Conservation (phyloP, 1,139 yeast species). For the Yamadazyma membranifaciens region DNA sequence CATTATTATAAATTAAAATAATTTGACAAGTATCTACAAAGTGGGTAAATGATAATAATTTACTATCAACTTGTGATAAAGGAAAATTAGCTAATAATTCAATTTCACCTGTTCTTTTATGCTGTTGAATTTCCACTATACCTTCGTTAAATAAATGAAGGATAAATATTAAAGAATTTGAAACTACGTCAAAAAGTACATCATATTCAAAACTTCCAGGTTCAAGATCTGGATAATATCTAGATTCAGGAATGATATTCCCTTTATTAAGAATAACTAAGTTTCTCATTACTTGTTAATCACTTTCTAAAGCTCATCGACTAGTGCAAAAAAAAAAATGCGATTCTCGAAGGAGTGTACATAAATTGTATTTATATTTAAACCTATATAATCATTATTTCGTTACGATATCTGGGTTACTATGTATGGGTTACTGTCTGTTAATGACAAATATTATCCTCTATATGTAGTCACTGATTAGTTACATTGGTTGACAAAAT, state of each 20-base stretch:
- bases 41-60: constrained; percentile 53
- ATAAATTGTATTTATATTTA: background rate
- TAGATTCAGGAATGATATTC: constrained; percentile 44
- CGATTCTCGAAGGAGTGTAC: background rate
- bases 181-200: constrained; percentile 72
- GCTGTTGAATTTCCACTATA: constrained; percentile 49
- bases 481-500: constrained; percentile 1
- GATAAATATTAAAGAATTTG: constrained; percentile 70
- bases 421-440: too few relatives aligned
- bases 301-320: constrained; percentile 6
- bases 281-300: constrained; percentile 46
- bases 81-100: constrained; percentile 59
- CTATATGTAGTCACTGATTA: background rate
- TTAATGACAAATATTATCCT: too few relatives aligned
- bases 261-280: constrained; percentile 59
- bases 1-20: constrained; percentile 59
- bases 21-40: constrained; percentile 65
- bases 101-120: constrained; percentile 56
- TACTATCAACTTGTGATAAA: constrained; percentile 19
- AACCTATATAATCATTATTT: too few relatives aligned
- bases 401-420: too few relatives aligned
- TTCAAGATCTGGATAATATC: constrained; percentile 62
- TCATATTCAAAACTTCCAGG: constrained; percentile 65
- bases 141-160: constrained; percentile 61
- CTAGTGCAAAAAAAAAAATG: background rate